These are phyloP conservation scores for Cercospora brassicicola DNA, from an alignment of 2,329 filamentous ascomycete species.

Conservation along the genomic window DNA sequence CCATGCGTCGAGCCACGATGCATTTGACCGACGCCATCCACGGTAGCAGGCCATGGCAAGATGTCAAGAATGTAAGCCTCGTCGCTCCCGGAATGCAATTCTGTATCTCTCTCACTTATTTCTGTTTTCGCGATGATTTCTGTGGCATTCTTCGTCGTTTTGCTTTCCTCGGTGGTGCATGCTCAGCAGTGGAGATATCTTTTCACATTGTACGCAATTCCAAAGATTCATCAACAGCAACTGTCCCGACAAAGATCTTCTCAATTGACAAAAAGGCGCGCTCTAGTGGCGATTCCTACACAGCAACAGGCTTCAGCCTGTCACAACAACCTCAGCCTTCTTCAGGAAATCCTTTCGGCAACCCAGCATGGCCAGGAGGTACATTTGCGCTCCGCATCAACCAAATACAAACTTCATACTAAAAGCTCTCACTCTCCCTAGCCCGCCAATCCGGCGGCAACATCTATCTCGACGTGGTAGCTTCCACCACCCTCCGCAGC, in stretches of 20 bases:
- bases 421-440: neutral
- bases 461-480: slow-evolving; percentile 12
- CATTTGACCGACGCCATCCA: neutral
- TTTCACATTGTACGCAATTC: neutral
- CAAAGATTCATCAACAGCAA: too few relatives aligned
- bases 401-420: neutral
- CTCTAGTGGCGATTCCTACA: neutral
- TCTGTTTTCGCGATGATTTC: neutral
- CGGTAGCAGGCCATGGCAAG: neutral
- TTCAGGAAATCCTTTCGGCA: slow-evolving; percentile 4
- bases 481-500: neutral
- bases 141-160: neutral
- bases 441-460: slow-evolving; percentile 12
- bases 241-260: too few relatives aligned
- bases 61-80: neutral
- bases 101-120: neutral
- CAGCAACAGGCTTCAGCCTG: neutral
- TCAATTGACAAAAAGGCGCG: neutral
- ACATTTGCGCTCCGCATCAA: neutral
- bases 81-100: neutral
- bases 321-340: neutral
- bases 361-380: slow-evolving; percentile 12
- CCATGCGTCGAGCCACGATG: neutral
- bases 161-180: neutral
- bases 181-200: neutral